phyloP scores from a whole-genome alignment of 768 basidiomycete genomes.

The Pulveroboletus sp. region DNA sequence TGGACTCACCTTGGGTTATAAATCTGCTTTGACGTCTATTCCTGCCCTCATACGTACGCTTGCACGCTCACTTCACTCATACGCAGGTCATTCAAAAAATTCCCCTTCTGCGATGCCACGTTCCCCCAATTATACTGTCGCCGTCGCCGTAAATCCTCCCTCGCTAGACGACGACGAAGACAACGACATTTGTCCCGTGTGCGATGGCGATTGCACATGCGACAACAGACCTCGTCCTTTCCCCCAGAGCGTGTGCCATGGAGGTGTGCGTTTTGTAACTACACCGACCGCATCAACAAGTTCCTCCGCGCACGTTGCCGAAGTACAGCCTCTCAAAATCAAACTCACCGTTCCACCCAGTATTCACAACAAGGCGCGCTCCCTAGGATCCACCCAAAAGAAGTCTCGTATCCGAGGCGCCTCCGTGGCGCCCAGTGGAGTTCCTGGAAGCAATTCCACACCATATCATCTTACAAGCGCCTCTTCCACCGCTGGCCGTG shows the following conservation, averaged over 20 bases:
- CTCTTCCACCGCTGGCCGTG: slow-evolving; percentile 30
- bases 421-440: slow-evolving; percentile 39
- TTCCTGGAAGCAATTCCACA: slow-evolving; percentile 27
- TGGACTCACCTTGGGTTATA: slow-evolving; percentile 24
- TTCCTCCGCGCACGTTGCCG: slow-evolving; percentile 30
- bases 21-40: slow-evolving; percentile 24
- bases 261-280: slow-evolving; percentile 37
- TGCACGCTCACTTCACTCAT: slow-evolving; percentile 17
- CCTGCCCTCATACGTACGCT: slow-evolving; percentile 22
- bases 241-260: slow-evolving; percentile 29
- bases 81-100: slow-evolving; percentile 43
- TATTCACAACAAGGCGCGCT: slow-evolving; percentile 45
- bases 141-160: slow-evolving; percentile 38
- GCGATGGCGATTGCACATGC: slow-evolving; percentile 89
- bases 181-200: slow-evolving; percentile 86
- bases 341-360: slow-evolving; percentile 64
- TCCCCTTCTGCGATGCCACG: slow-evolving; percentile 62
- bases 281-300: slow-evolving; percentile 37
- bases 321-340: slow-evolving; percentile 56
- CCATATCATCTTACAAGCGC: slow-evolving; percentile 5
- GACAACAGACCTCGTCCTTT: slow-evolving; percentile 41
- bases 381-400: slow-evolving; percentile 24
- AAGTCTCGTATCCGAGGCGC: slow-evolving; percentile 25
- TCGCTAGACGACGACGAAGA: slow-evolving; percentile 66
- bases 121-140: slow-evolving; percentile 69